These are phyloP conservation scores for Hippophae tibetana DNA, from an alignment of 306 rosid species.

Conservation along the genomic window DNA sequence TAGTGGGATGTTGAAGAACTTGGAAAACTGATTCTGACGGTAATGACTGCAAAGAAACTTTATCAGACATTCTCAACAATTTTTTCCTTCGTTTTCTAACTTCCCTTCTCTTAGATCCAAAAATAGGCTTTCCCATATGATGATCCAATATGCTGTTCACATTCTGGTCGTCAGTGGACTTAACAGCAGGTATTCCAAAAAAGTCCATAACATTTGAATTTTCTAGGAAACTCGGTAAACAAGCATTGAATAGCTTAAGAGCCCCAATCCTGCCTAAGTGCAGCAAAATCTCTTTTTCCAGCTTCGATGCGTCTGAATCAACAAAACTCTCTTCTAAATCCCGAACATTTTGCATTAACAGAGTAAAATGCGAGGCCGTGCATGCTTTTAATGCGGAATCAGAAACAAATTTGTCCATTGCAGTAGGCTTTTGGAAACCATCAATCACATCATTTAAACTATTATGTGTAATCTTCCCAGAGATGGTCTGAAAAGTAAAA, in stretches of 20 bases:
- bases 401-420: slow-evolving; percentile 18
- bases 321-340: slow-evolving; percentile 65
- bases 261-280: slow-evolving; percentile 76
- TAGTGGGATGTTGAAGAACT: slow-evolving; percentile 10
- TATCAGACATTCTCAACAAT: slow-evolving; percentile 13
- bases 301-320: slow-evolving; percentile 44
- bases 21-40: slow-evolving; percentile 23
- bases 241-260: slow-evolving; percentile 44
- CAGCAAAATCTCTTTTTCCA: slow-evolving; percentile 51
- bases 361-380: slow-evolving; percentile 38
- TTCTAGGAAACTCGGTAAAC: slow-evolving; percentile 45
- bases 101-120: slow-evolving; percentile 44
- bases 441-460: slow-evolving; percentile 21
- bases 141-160: slow-evolving; percentile 18
- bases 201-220: slow-evolving; percentile 25
- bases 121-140: slow-evolving; percentile 21
- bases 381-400: slow-evolving; percentile 19
- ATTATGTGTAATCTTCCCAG: slow-evolving; percentile 29
- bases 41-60: slow-evolving; percentile 22
- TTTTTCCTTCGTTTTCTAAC: slow-evolving; percentile 43
- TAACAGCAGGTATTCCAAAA: slow-evolving; percentile 13
- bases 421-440: slow-evolving; percentile 23
- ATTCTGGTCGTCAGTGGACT: slow-evolving; percentile 23
- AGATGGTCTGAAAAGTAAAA: slow-evolving; percentile 32
- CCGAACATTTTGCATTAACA: slow-evolving; percentile 65